phyloP scores from a whole-genome alignment of 352 stramenopile species.

The Pythium brassicae region DNA sequence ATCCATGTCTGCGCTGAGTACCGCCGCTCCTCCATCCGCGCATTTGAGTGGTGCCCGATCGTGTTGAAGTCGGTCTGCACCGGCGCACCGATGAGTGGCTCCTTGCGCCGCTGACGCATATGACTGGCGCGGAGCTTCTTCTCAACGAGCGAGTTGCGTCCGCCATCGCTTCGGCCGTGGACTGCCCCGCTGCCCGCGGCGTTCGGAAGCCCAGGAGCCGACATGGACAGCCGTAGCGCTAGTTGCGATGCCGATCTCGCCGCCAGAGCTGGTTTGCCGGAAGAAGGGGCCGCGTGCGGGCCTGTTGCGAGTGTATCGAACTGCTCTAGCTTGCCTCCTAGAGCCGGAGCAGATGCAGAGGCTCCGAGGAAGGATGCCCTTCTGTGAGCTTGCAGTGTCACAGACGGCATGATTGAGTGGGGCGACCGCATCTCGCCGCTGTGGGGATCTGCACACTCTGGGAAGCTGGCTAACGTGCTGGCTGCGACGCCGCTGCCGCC shows the following conservation, averaged over 20 bases:
- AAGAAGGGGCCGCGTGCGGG: not conserved
- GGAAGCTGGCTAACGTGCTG: not conserved
- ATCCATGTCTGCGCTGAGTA: slow-evolving; percentile 52
- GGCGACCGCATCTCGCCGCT: too few relatives aligned
- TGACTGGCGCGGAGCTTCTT: slow-evolving; percentile 2
- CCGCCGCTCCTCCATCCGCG: slow-evolving; percentile 41
- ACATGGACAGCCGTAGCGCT: not conserved
- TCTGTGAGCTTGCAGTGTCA: not conserved
- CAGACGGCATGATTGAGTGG: too few relatives aligned
- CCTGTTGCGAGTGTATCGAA: not conserved
- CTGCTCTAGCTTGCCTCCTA: not conserved
- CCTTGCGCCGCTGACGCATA: slow-evolving; percentile 11
- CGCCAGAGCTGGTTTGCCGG: not conserved
- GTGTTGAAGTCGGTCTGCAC: slow-evolving; percentile 17
- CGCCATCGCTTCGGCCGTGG: not conserved
- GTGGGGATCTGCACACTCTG: not conserved
- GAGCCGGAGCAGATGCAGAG: slow-evolving; percentile 2
- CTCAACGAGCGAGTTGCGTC: slow-evolving; percentile 10
- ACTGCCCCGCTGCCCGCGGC: not conserved
- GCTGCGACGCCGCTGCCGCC: not conserved
- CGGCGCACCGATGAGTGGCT: slow-evolving; percentile 39
- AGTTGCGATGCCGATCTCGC: not conserved
- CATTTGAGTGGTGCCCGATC: slow-evolving; percentile 46
- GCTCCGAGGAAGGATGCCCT: not conserved
- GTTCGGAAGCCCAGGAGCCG: not conserved